Percentiles rank a stretch among this genome's conserved stretches.
These are phyloP conservation scores for Sclerotinia borealis DNA, from an alignment of 2,329 filamentous ascomycete species.

Conservation along the genomic window DNA sequence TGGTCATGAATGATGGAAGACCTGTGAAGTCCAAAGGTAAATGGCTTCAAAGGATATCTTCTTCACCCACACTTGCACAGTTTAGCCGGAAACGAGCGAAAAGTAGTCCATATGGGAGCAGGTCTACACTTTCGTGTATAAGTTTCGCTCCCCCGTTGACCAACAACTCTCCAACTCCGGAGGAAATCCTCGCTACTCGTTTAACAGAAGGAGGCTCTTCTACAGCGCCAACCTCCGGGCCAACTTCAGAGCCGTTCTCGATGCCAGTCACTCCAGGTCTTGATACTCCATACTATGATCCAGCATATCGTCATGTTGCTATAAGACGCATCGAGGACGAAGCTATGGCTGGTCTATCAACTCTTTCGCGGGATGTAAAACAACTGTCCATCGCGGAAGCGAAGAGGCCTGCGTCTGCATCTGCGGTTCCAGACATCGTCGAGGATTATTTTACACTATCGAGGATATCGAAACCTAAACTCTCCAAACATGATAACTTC, in stretches of 20 bases:
- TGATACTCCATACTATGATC: slow-evolving; percentile 25
- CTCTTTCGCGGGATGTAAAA: slow-evolving; percentile 20
- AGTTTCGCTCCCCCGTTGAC: slow-evolving; percentile 25
- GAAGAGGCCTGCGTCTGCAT: slow-evolving; percentile 17
- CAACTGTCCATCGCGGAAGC: slow-evolving; percentile 19
- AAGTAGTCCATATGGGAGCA: slow-evolving; percentile 30
- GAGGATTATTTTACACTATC: slow-evolving; percentile 32
- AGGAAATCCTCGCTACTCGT: slow-evolving; percentile 23
- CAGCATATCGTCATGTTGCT: slow-evolving; percentile 19
- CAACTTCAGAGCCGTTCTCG: slow-evolving; percentile 5
- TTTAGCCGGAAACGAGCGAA: slow-evolving; percentile 27
- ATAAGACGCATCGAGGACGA: slow-evolving; percentile 22
- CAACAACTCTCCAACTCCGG: slow-evolving; percentile 24
- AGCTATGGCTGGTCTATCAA: slow-evolving; percentile 17
- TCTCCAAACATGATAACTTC: slow-evolving; percentile 36
- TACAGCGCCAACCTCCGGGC: slow-evolving; percentile 21
- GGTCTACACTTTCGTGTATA: slow-evolving; percentile 29
- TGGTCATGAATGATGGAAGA: slow-evolving; percentile 1
- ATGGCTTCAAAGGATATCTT: slow-evolving; percentile 32
- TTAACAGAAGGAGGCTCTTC: slow-evolving; percentile 26
- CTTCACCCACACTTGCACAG: slow-evolving; percentile 31
- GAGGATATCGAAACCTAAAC: slow-evolving; percentile 15
- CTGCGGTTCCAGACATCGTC: slow-evolving; percentile 25
- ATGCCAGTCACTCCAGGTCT: slow-evolving; percentile 25
- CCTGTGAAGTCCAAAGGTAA: slow-evolving; percentile 29